These are phyloP conservation scores for Fusarium buharicum DNA, from an alignment of 2,329 filamentous ascomycete species.

Conservation along the genomic window DNA sequence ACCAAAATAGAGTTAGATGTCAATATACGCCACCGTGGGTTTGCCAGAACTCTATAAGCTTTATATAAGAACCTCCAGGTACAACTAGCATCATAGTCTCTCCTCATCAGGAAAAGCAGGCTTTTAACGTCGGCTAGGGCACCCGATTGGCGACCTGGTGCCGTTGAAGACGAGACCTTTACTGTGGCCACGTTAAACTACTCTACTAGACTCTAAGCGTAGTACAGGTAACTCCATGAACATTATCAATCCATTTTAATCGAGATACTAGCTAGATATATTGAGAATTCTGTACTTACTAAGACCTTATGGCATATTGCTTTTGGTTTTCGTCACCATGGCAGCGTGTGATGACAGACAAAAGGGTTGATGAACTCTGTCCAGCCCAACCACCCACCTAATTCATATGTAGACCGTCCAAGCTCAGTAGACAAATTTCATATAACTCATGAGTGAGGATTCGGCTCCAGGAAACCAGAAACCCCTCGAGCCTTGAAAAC, in stretches of 20 bases:
- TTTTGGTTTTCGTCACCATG: neutral
- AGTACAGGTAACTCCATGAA: too few relatives aligned
- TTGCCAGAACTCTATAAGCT: constrained; percentile 2
- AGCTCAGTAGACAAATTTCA: too few relatives aligned
- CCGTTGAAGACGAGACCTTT: neutral
- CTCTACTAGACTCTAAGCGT: too few relatives aligned
- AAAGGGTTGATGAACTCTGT: neutral
- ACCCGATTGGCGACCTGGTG: neutral
- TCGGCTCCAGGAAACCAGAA: too few relatives aligned
- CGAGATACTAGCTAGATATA: too few relatives aligned
- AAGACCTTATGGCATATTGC: too few relatives aligned
- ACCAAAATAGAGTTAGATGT: neutral
- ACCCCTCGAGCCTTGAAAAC: neutral
- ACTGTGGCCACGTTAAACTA: neutral
- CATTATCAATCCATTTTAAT: too few relatives aligned
- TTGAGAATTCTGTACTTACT: too few relatives aligned
- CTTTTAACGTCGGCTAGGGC: neutral
- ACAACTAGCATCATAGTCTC: neutral
- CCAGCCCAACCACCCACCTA: neutral
- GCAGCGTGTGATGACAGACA: neutral
- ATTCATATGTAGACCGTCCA: too few relatives aligned
- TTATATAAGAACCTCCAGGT: neutral
- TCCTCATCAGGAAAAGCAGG: neutral
- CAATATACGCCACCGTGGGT: constrained; percentile 15
- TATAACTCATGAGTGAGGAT: too few relatives aligned